These are phyloP conservation scores for Talaromyces amestolkiae DNA, from an alignment of 2,329 filamentous ascomycete species.

Conservation along the genomic window DNA sequence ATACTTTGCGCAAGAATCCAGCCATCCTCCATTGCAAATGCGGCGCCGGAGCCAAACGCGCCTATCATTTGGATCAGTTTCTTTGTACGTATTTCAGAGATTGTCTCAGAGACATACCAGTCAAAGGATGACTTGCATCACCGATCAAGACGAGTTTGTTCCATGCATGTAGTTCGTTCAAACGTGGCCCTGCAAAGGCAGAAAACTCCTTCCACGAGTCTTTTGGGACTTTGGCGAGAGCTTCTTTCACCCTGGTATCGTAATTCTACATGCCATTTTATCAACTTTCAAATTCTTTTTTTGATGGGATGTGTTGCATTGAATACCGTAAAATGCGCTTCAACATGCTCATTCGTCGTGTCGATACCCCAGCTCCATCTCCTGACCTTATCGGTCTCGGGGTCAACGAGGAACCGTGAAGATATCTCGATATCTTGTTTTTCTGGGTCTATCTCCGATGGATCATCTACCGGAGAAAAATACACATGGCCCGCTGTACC, in stretches of 20 bases:
- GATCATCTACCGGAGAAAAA: constrained; percentile 40
- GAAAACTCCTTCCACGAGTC: constrained; percentile 50
- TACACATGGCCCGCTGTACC: constrained; percentile 45
- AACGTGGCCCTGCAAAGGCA: constrained; percentile 48
- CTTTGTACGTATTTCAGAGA: background rate
- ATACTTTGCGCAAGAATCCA: constrained; percentile 43
- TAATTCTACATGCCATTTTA: constrained; percentile 34
- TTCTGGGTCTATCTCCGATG: constrained; percentile 18
- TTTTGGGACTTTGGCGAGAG: constrained; percentile 38
- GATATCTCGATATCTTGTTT: constrained; percentile 43
- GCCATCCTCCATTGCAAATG: constrained; percentile 36
- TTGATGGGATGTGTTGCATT: constrained; percentile 22
- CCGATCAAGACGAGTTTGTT: constrained; percentile 52
- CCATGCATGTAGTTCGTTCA: constrained; percentile 43
- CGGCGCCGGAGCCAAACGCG: constrained; percentile 45
- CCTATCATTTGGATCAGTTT: constrained; percentile 22
- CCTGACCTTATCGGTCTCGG: constrained; percentile 19
- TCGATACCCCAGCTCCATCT: constrained; percentile 26
- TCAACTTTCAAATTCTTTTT: background rate
- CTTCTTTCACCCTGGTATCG: constrained; percentile 41
- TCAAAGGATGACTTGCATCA: constrained; percentile 56
- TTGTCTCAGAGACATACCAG: constrained; percentile 31
- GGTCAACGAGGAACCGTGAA: constrained; percentile 34
- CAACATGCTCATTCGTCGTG: constrained; percentile 26
- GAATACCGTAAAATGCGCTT: constrained; percentile 37